Evolutionary conservation across 192 early-diverging fungal species (phyloP), one percentile per base, ranked within the genome.

Genomic region (Lunasporangiospora selenospora): DNA sequence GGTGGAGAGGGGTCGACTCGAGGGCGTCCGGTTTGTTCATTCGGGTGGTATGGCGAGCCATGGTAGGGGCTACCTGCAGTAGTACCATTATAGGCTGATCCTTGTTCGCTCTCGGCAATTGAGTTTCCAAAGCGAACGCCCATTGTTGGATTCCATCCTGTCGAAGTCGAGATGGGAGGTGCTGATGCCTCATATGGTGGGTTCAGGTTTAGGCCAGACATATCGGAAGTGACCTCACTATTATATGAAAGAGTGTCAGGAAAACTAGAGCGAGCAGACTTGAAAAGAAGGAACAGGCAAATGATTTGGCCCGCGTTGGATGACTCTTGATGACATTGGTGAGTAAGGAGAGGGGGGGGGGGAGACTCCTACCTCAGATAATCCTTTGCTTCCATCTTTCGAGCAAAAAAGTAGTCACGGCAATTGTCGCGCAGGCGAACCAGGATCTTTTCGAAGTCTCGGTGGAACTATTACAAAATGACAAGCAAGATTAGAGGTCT

Each of bases 341-440:
- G n/a, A n/a, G n/a, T n/a, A n/a, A n/a, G n/a, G n/a, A n/a, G n/a
- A n/a, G n/a, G n/a, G n/a, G n/a, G n/a, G n/a, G n/a, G n/a, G n/a
- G 51, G 21, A 31, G 23, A 32, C 19, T 11, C 41, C 55, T 80
- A 83, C 81, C 54, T 65, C 31, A 77, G 26, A 27, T 76, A 65
- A 15, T 90, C 80, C 53, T 83, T 59, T 3, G 88, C 85, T 53
- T 94, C 91, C 47, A 90, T 58, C 39, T 86, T 77, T 31, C 92
- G 62, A 0, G 86, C 82, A 66, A 87, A 81, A n/a, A 79, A 85
- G 77, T 87, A 93, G 63, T 94, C 91, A 44, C 76, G 49, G 65
- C 86, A 90, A 30, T 83, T 88, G 24, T 83, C 78, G 45, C 76
- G 69, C 44, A 93, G 83, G 57, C 77, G 81, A 15, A 71, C 53